phyloP scores from a whole-genome alignment of 2,329 filamentous ascomycete species.

The Fusarium irregulare region DNA sequence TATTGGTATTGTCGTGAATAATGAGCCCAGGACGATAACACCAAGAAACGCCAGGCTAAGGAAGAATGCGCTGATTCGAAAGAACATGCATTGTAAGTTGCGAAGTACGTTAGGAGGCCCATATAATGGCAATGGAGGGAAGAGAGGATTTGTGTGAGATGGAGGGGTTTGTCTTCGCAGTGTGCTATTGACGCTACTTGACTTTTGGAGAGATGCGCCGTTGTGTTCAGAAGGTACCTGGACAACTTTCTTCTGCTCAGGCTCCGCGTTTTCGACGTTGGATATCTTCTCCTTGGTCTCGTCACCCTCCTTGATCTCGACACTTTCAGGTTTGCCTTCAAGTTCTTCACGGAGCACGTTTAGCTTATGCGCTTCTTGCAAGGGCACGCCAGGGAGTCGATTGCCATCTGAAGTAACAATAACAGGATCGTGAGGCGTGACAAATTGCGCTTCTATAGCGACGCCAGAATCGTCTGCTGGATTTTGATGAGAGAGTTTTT shows the following conservation, averaged over 20 bases:
- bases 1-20: slow-evolving; percentile 73
- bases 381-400: slow-evolving; percentile 74
- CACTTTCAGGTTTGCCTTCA: slow-evolving; percentile 45
- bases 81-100: slow-evolving; percentile 72
- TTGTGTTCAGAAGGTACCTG: slow-evolving; percentile 47
- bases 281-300: slow-evolving; percentile 44
- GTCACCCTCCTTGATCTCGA: slow-evolving; percentile 43
- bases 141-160: slow-evolving; percentile 80
- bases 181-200: slow-evolving; percentile 58
- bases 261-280: slow-evolving; percentile 49
- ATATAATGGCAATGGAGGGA: slow-evolving; percentile 86
- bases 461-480: slow-evolving; percentile 51
- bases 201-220: slow-evolving; percentile 54
- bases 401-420: slow-evolving; percentile 75
- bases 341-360: slow-evolving; percentile 70
- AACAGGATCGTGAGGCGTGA: slow-evolving; percentile 78
- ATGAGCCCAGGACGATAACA: slow-evolving; percentile 78
- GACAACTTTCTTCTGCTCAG: slow-evolving; percentile 42
- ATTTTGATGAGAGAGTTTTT: slow-evolving; percentile 62
- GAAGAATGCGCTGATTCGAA: slow-evolving; percentile 76
- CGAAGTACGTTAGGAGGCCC: slow-evolving; percentile 76
- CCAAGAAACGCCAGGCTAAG: slow-evolving; percentile 82
- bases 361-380: slow-evolving; percentile 76
- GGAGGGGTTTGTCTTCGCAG: slow-evolving; percentile 66
- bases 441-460: slow-evolving; percentile 71